Percentiles rank a stretch among this genome's conserved stretches.
Conservation (phyloP, 1,284 basidiomycete genomes). For the Xanthoconium separans region DNA sequence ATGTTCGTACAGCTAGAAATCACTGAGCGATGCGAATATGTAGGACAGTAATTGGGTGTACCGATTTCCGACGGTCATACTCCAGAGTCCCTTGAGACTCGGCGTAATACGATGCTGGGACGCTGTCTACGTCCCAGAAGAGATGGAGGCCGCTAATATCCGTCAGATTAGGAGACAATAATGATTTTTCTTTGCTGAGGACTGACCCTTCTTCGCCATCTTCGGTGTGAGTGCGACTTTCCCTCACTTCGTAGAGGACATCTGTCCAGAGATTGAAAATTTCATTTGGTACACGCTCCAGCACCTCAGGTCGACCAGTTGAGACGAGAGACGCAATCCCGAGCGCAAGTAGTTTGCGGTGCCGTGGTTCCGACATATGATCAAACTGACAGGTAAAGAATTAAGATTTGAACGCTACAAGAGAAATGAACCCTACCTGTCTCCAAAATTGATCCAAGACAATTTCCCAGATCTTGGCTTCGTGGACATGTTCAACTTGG, state of each 20-base stretch:
- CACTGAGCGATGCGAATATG: constrained; percentile 8
- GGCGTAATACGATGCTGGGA: constrained; percentile 56
- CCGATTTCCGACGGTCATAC: constrained; percentile 65
- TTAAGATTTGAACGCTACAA: not conserved
- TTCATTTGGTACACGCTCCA: constrained; percentile 66
- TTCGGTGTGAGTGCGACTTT: constrained; percentile 48
- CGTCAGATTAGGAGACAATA: not conserved
- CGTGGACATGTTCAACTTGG: constrained; percentile 43
- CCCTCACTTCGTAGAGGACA: constrained; percentile 84
- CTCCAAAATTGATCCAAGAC: constrained; percentile 80
- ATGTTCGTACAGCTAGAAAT: constrained; percentile 55
- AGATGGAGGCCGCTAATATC: constrained; percentile 40
- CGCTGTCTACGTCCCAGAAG: constrained; percentile 65
- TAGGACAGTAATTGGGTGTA: constrained; percentile 34
- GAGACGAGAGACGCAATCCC: constrained; percentile 72
- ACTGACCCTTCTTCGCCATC: constrained; percentile 38
- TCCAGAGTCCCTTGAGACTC: constrained; percentile 65
- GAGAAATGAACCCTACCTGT: constrained; percentile 44
- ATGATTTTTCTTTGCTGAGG: not conserved
- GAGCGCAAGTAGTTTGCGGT: constrained; percentile 73
- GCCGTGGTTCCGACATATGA: constrained; percentile 76
- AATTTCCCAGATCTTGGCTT: constrained; percentile 58
- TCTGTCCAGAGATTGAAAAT: constrained; percentile 90
- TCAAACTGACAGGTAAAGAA: constrained; percentile 62
- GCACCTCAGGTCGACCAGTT: constrained; percentile 66